Evolutionary conservation across 257 asterid species (phyloP).

Genomic region (Verbascum thapsus): DNA sequence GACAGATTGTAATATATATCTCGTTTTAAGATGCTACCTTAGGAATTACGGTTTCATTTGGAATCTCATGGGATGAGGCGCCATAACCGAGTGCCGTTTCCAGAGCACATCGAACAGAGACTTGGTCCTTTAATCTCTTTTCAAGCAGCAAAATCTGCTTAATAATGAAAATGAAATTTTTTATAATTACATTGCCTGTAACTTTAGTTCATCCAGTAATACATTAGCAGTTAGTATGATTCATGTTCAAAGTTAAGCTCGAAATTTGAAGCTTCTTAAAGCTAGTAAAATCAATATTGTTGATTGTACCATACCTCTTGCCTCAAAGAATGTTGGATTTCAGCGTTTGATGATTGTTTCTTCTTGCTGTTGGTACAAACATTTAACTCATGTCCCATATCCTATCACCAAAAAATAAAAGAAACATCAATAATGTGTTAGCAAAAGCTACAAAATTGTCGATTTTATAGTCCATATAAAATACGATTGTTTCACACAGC

Average conservation of each 20-base stretch:
- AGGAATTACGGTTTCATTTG: slow-evolving; percentile 58
- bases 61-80: slow-evolving; percentile 45
- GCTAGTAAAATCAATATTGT: slow-evolving; percentile 22
- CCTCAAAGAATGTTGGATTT: slow-evolving; percentile 69
- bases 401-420: slow-evolving; percentile 49
- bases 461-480: not conserved
- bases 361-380: slow-evolving; percentile 44
- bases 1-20: not conserved
- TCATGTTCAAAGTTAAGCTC: slow-evolving; percentile 5
- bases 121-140: slow-evolving; percentile 79
- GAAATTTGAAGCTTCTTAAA: slow-evolving; percentile 8
- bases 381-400: slow-evolving; percentile 35
- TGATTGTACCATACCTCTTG: slow-evolving; percentile 71
- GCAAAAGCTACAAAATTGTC: slow-evolving; percentile 2
- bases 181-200: slow-evolving; percentile 3
- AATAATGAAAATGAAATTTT: slow-evolving; percentile 1
- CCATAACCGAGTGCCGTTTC: slow-evolving; percentile 88
- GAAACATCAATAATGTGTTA: slow-evolving; percentile 18
- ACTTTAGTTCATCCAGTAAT: not conserved
- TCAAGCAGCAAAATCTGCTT: slow-evolving; percentile 76
- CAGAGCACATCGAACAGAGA: slow-evolving; percentile 75
- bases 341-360: slow-evolving; percentile 53
- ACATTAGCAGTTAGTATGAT: not conserved
- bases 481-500: slow-evolving; percentile 8
- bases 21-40: no score